Conservation (phyloP, 192 early-diverging fungal species). For the Linnemannia hyalina region DNA sequence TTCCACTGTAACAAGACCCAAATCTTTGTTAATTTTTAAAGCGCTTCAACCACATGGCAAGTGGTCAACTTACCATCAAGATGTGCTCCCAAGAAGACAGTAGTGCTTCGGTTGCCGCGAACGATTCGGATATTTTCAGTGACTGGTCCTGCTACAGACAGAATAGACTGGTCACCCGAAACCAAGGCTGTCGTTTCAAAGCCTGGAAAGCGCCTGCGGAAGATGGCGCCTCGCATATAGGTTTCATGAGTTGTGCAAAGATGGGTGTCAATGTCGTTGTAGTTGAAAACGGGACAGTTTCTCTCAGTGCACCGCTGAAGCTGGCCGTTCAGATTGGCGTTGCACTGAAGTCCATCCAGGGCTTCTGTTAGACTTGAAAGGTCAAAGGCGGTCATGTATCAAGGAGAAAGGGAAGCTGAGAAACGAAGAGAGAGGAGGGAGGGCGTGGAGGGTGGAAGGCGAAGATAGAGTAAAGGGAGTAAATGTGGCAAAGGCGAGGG, state of each 20-base stretch:
- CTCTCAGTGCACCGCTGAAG: background rate
- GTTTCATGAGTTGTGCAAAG: background rate
- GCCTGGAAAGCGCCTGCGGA: background rate
- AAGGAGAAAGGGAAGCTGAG: background rate
- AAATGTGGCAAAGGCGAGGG: background rate
- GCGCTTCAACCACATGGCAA: background rate
- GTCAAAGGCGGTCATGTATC: background rate
- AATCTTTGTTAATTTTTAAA: no score
- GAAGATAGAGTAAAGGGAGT: no score
- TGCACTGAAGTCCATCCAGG: background rate
- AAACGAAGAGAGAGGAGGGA: background rate
- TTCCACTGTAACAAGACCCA: no score
- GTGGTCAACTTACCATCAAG: background rate
- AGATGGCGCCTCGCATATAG: background rate
- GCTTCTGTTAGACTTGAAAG: background rate
- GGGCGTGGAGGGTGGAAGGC: no score
- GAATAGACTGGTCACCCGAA: background rate
- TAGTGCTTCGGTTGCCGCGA: background rate
- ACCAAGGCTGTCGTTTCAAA: background rate
- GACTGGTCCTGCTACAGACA: background rate
- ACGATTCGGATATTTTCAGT: background rate
- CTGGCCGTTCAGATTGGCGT: background rate
- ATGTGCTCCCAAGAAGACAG: background rate
- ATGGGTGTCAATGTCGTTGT: background rate
- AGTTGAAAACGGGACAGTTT: background rate